Base-by-base conservation (phyloP, 1,284 basidiomycete species). In the Papiliotrema fonsecae region DNA sequence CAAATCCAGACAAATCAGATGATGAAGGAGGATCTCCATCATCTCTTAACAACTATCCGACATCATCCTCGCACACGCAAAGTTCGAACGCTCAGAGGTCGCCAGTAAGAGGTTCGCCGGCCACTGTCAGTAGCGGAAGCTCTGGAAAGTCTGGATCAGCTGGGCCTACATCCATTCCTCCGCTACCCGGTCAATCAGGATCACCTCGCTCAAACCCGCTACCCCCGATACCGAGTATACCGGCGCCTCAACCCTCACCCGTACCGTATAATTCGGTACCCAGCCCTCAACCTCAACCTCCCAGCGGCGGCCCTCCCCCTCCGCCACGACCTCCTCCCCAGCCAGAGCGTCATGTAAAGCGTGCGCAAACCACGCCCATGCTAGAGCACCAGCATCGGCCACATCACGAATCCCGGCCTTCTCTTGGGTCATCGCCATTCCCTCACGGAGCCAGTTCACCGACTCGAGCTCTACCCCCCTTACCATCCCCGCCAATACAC, bases 1-100 rank as follows among this genome's bases (percentile, higher is more conserved):
- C 65, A 38, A 72, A 72, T 50, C 68, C 67, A 2, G 67, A 72
- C 49, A 63, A 66, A 51, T 70, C 68, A 28, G 70, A 70, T 44
- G 61, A 61, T 16, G 68, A 70, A 24, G 41, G 46, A 35, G 37
- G 37, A 19, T 62, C 61, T 18, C 49, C 55, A 18, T 34, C 46
- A 25, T 48, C 49, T 10, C 45, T 40, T 19, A 32, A 6, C 27
- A 14, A 38, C 10, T 19, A 38, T 38, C 11, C 36, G n/a, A n/a
- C n/a, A n/a, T n/a, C n/a, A n/a, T n/a, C n/a, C n/a, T n/a, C n/a
- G n/a, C n/a, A n/a, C 36, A 38, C 16, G 30, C 10, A n/a, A 10
- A 39, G 9, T 7, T 9, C 35, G 10, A 37, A 11, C 18, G 7
- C 35, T 11, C 10, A 19, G 10, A 37, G 40, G 9, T 42, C 40